Evolutionary conservation across 2,329 filamentous ascomycete species (phyloP).

Genomic region (Cephalotrichum gorgonifer): DNA sequence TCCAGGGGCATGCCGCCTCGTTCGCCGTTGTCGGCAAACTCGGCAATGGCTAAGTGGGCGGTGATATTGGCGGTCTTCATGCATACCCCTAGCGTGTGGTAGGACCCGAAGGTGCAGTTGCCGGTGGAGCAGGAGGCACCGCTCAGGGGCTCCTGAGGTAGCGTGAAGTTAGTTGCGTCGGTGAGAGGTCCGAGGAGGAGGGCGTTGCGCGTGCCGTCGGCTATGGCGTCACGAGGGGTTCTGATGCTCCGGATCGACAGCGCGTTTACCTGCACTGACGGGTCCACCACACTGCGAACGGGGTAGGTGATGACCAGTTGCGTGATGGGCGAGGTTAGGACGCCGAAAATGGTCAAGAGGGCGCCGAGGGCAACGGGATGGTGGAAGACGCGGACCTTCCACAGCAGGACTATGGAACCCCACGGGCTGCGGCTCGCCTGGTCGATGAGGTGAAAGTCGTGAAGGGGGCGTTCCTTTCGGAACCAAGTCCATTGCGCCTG

Average conservation of each 20-base stretch:
- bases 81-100: slow-evolving; percentile 1
- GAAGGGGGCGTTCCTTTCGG: slow-evolving; percentile 1
- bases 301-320: slow-evolving; percentile 8
- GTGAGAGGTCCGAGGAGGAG: not conserved
- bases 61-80: slow-evolving; percentile 3
- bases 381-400: not conserved
- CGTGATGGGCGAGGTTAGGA: slow-evolving; percentile 6
- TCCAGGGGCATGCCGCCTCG: not conserved
- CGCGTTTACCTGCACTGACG: not conserved
- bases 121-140: slow-evolving; percentile 2
- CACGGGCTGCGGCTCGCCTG: slow-evolving; percentile 7
- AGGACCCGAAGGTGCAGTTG: slow-evolving; percentile 2
- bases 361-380: slow-evolving; percentile 5
- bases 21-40: not conserved
- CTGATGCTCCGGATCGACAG: not conserved
- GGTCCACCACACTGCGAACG: not conserved
- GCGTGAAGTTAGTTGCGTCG: not conserved
- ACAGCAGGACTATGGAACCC: slow-evolving; percentile 5
- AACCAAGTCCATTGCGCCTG: slow-evolving; percentile 10
- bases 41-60: not conserved
- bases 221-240: not conserved
- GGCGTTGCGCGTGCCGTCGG: not conserved
- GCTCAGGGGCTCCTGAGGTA: not conserved
- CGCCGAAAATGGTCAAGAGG: slow-evolving; percentile 1
- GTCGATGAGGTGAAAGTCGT: slow-evolving; percentile 8